phyloP scores from a whole-genome alignment of 2,329 filamentous ascomycete species.

The Paecilomyces sp. region DNA sequence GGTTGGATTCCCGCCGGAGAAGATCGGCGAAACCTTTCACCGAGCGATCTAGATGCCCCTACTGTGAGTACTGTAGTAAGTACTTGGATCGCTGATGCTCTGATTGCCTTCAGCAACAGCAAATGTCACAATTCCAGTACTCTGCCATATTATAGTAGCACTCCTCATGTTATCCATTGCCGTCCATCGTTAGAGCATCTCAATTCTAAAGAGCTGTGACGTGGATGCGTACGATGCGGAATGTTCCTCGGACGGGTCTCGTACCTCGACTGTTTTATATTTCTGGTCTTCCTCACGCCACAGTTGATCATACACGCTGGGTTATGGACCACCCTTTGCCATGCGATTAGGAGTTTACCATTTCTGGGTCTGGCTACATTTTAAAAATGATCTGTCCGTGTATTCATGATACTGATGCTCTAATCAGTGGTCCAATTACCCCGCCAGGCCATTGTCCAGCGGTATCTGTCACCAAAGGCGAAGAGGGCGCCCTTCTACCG shows the following conservation, averaged over 20 bases:
- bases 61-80: too few species aligned
- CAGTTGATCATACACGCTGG: slow-evolving; percentile 65
- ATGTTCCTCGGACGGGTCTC: slow-evolving; percentile 73
- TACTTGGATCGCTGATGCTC: too few species aligned
- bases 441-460: slow-evolving; percentile 50
- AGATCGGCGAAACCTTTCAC: background rate
- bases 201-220: background rate
- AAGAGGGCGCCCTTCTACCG: slow-evolving; percentile 58
- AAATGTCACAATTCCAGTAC: too few species aligned
- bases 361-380: slow-evolving; percentile 52
- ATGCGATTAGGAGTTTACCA: slow-evolving; percentile 57
- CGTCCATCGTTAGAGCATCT: background rate
- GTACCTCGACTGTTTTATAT: slow-evolving; percentile 67
- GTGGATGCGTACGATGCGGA: slow-evolving; percentile 7
- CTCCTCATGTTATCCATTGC: background rate
- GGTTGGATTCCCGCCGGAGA: background rate
- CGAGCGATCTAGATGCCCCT: background rate
- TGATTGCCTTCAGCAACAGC: too few species aligned
- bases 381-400: too few species aligned
- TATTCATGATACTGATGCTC: background rate
- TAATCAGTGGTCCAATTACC: slow-evolving; percentile 52
- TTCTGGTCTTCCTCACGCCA: slow-evolving; percentile 62
- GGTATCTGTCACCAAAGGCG: slow-evolving; percentile 42
- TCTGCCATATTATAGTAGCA: too few species aligned
- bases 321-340: slow-evolving; percentile 50